Base-by-base conservation (phyloP, 73 alveolate genomes). In the Halteria grandinella region DNA sequence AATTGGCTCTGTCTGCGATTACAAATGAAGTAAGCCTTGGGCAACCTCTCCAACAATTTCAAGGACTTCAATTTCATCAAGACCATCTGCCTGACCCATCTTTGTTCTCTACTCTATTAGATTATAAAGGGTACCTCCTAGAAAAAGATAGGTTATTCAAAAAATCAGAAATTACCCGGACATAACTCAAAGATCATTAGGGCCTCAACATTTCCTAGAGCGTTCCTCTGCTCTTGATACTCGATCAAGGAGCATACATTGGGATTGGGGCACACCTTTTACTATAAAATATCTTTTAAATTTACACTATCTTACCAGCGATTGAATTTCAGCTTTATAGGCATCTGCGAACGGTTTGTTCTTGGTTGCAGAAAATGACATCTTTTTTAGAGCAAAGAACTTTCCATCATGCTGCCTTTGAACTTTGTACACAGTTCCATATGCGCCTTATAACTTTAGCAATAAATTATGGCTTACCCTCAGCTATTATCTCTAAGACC, bases 61-160 rank as follows among this genome's bases (percentile, higher is more conserved):
- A 10, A 80, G 53, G 28, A 80, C 24, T 23, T 31, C 51, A 1
- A 52, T 47, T 47, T 80, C 72, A 24, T 53, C n/a, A n/a, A n/a
- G n/a, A n/a, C n/a, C n/a, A n/a, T n/a, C n/a, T n/a, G n/a, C n/a
- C n/a, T n/a, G n/a, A n/a, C n/a, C n/a, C n/a, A n/a, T n/a, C n/a
- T n/a, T n/a, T n/a, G n/a, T n/a, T n/a, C n/a, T n/a, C n/a, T n/a
- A n/a, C n/a, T n/a, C n/a, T n/a, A 73, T 34, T 15, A 34, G 37
- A 21, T 66, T 45, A 28, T 11, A 73, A 20, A 73, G 31, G 25
- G 43, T 73, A 20, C 85, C 85, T 3, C 85, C 85, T 73, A 18
- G 8, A 58, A 3, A 31, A 51, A 28, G 36, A 23, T 8, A 7
- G 18, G 7, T 23, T 24, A 5, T 33, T 8, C 4, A 17, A 49